A percentile compares a stretch with the other conserved stretches of the same genome.
Conservation (phyloP, 768 basidiomycete genomes). For the Boletus subcaerulescens region DNA sequence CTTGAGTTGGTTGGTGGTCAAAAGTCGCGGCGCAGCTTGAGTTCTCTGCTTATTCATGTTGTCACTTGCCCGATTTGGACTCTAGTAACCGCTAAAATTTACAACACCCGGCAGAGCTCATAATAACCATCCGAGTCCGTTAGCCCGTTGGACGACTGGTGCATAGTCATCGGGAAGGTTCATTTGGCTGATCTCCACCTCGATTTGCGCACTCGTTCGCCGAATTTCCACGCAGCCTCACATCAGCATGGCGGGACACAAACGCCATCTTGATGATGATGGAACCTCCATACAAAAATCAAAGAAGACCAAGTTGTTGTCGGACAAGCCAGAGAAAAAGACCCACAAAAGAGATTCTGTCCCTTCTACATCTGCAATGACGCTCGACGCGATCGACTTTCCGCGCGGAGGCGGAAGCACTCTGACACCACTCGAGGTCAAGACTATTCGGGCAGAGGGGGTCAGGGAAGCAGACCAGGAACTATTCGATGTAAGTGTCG, state of each 20-base stretch:
- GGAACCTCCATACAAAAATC: conserved; percentile 41
- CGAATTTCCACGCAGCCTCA: neutral
- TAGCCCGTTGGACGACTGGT: too few relatives aligned
- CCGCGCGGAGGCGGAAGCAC: conserved; percentile 91
- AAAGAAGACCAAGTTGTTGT: conserved; percentile 58
- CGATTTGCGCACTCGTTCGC: neutral
- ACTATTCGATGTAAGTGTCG: conserved; percentile 57
- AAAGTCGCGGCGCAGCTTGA: neutral
- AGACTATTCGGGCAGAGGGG: conserved; percentile 80
- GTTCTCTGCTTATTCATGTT: neutral
- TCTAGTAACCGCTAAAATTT: conserved; percentile 10
- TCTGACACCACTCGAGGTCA: conserved; percentile 87
- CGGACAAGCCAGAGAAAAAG: conserved; percentile 27
- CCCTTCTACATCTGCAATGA: conserved; percentile 37
- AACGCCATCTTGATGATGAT: conserved; percentile 59
- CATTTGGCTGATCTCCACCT: too few relatives aligned
- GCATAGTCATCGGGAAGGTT: neutral
- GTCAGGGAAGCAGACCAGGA: conserved; percentile 81
- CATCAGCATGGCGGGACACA: conserved; percentile 46
- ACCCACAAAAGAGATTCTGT: conserved; percentile 24
- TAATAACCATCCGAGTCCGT: too few relatives aligned
- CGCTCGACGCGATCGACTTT: conserved; percentile 81
- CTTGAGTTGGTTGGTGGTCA: conserved; percentile 6
- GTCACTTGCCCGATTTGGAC: conserved; percentile 16
- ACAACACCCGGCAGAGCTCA: neutral